Conservation (phyloP, 305 asterid genomes). For the Ruellia speciosa region DNA sequence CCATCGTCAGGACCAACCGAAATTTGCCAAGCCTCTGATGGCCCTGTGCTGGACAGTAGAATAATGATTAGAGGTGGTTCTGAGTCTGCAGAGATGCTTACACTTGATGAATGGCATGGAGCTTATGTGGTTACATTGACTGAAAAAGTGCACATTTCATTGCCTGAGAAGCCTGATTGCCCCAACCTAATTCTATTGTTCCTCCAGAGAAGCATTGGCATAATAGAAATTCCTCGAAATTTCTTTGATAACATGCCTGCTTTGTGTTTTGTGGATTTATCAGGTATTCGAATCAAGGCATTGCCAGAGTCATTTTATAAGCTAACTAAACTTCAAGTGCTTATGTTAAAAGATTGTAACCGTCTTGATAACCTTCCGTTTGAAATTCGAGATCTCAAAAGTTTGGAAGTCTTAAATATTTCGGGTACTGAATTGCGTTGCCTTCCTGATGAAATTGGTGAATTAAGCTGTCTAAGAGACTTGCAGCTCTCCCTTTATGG, state of each 20-base stretch:
- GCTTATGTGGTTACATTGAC: too few relatives aligned
- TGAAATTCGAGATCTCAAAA: constrained; percentile 1
- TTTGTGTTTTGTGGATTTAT: constrained; percentile 11
- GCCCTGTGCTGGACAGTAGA: too few relatives aligned
- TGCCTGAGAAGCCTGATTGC: constrained; percentile 10
- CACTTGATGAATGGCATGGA: too few relatives aligned
- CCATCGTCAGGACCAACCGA: too few relatives aligned
- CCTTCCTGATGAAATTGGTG: constrained; percentile 6
- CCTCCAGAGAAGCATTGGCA: background rate
- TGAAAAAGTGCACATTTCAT: too few relatives aligned
- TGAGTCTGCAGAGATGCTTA: too few relatives aligned
- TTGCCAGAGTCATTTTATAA: background rate
- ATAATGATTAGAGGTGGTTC: too few relatives aligned
- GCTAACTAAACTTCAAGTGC: constrained; percentile 3
- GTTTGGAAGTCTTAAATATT: constrained; percentile 15
- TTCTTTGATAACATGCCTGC: constrained; percentile 11
- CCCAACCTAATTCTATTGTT: background rate
- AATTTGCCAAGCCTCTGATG: too few relatives aligned
- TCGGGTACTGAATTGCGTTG: constrained; percentile 9
- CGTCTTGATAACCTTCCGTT: background rate
- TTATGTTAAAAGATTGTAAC: background rate
- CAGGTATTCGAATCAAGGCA: constrained; percentile 1
- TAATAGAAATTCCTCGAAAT: background rate
- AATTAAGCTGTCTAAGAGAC: constrained; percentile 8
- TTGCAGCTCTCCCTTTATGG: constrained; percentile 17